Conservation (phyloP, 495 filamentous ascomycete species). For the Achaetomiella virescens region DNA sequence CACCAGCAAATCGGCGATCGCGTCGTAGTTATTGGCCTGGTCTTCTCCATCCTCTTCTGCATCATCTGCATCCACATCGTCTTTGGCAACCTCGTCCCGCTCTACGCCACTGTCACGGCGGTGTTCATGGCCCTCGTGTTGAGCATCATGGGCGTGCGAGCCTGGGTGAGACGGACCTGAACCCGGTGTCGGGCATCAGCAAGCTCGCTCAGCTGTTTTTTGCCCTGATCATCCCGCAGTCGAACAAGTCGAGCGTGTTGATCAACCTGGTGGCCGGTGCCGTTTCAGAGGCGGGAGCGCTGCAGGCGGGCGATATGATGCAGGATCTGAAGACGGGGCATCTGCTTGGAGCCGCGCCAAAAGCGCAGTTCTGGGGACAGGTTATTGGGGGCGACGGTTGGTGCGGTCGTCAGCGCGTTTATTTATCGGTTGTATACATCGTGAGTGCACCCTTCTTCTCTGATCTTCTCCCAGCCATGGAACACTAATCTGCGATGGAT, state of each 20-base stretch:
- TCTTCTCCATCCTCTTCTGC: slow-evolving; percentile 72
- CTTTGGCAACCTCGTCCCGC: slow-evolving; percentile 62
- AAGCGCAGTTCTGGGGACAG: slow-evolving; percentile 94
- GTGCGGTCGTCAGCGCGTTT: slow-evolving; percentile 76
- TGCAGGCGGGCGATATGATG: slow-evolving; percentile 97
- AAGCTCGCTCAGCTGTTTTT: slow-evolving; percentile 96
- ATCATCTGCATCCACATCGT: slow-evolving; percentile 70
- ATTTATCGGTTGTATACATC: slow-evolving; percentile 89
- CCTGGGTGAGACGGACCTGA: slow-evolving; percentile 95
- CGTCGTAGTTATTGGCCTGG: slow-evolving; percentile 66
- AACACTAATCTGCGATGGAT: not conserved
- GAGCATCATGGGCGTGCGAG: slow-evolving; percentile 91
- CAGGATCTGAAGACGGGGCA: slow-evolving; percentile 98
- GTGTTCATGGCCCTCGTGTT: slow-evolving; percentile 83
- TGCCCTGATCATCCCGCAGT: slow-evolving; percentile 70
- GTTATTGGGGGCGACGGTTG: slow-evolving; percentile 85
- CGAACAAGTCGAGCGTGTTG: slow-evolving; percentile 69
- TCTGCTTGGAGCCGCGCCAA: slow-evolving; percentile 82
- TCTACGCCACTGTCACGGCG: slow-evolving; percentile 70
- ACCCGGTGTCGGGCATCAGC: slow-evolving; percentile 92
- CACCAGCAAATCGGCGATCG: slow-evolving; percentile 72
- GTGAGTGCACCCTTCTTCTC: slow-evolving; percentile 15
- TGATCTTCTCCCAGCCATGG: not conserved
- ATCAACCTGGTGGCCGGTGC: slow-evolving; percentile 96
- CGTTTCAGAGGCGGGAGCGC: slow-evolving; percentile 61